Evolutionary conservation across 2,329 filamentous ascomycete species (phyloP).

Genomic region (Thelonectria blattea): DNA sequence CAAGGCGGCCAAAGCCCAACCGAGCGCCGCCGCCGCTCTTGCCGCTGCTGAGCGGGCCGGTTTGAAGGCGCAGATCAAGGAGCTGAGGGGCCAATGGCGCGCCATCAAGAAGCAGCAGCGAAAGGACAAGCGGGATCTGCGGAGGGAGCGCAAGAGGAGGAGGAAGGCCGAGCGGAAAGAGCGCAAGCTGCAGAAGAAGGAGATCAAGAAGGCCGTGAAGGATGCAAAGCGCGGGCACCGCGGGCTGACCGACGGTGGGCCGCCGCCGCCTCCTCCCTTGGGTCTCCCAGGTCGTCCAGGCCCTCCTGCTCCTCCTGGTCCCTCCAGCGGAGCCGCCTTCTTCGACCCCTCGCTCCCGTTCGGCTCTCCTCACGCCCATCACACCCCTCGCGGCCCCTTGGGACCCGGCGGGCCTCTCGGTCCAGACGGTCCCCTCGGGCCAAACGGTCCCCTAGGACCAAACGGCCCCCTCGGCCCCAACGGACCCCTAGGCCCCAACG

Average conservation of each 20-base stretch:
- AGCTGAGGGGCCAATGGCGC: constrained; percentile 50
- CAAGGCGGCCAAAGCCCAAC: constrained; percentile 44
- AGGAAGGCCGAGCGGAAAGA: constrained; percentile 43
- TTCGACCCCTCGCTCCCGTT: constrained; percentile 22
- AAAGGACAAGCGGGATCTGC: constrained; percentile 39
- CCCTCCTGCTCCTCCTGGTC: constrained; percentile 4
- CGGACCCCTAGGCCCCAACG: constrained; percentile 17
- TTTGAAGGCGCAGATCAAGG: constrained; percentile 52
- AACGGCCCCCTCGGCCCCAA: constrained; percentile 17
- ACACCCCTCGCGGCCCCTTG: constrained; percentile 9
- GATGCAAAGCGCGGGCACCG: constrained; percentile 37
- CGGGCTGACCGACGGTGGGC: constrained; percentile 1
- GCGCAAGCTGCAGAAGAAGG: constrained; percentile 40
- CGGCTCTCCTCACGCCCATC: background rate
- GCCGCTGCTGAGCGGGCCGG: constrained; percentile 37
- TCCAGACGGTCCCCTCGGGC: constrained; percentile 7
- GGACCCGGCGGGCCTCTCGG: constrained; percentile 15
- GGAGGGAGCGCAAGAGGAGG: constrained; percentile 38
- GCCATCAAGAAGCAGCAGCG: constrained; percentile 43
- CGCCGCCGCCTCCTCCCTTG: constrained; percentile 10
- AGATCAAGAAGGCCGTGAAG: constrained; percentile 40
- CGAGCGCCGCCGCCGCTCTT: background rate
- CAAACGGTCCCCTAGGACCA: constrained; percentile 19
- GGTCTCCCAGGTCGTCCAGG: constrained; percentile 12
- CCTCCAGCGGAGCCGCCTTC: constrained; percentile 20